These are phyloP conservation scores for Diaporthe sp. DNA, from an alignment of 2,329 filamentous ascomycete genomes.

Conservation along the genomic window DNA sequence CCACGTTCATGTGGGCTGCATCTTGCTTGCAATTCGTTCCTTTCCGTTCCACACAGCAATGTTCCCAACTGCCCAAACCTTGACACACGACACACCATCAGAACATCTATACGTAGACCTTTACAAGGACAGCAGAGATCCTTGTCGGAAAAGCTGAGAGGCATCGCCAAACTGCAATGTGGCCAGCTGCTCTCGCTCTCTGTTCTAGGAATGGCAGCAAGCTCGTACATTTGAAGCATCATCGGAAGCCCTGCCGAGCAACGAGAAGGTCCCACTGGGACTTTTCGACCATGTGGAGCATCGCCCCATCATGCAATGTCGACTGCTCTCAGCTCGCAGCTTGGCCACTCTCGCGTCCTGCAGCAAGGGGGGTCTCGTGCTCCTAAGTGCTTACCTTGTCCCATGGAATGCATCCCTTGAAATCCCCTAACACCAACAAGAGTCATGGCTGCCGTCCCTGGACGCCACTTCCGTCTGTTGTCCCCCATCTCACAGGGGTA, in stretches of 20 bases:
- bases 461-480: background rate
- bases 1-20: slow-evolving; percentile 9
- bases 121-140: background rate
- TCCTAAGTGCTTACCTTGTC: background rate
- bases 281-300: slow-evolving; percentile 5
- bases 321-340: background rate
- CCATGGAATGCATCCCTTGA: slow-evolving; percentile 5
- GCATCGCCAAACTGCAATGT: too few relatives aligned
- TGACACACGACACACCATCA: background rate
- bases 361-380: slow-evolving; percentile 15
- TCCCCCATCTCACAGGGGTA: background rate
- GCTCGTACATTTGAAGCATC: background rate
- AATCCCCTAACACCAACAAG: background rate
- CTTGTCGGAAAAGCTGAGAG: background rate
- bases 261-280: background rate
- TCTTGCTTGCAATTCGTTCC: background rate
- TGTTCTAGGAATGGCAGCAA: background rate
- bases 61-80: background rate
- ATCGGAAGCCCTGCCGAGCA: background rate
- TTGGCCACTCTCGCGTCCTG: slow-evolving; percentile 12
- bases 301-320: background rate
- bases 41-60: background rate
- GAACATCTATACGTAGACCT: background rate
- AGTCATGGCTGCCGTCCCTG: slow-evolving; percentile 2
- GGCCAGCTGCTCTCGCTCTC: background rate